phyloP scores from a whole-genome alignment of 106 monocot genomes.

The Dioscorea dumetorum region DNA sequence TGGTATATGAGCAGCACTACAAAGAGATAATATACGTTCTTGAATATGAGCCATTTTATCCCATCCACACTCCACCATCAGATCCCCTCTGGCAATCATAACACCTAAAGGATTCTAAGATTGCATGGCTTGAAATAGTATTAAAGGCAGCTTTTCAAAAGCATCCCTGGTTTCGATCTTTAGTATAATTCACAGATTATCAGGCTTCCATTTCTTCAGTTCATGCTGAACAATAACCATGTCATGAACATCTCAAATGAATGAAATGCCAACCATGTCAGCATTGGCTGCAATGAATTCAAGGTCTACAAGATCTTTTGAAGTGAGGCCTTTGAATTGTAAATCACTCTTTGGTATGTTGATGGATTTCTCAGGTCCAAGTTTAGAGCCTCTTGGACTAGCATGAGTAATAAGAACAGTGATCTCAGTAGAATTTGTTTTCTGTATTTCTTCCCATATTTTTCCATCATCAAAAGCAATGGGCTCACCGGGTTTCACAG shows the following conservation, averaged over 20 bases:
- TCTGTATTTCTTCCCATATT: constrained; percentile 28
- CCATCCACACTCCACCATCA: constrained; percentile 44
- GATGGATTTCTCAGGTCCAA: constrained; percentile 40
- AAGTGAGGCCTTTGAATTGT: constrained; percentile 27
- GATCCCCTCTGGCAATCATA: constrained; percentile 50
- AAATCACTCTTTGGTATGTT: constrained; percentile 37
- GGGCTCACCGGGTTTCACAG: constrained; percentile 39
- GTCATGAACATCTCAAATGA: constrained; percentile 23
- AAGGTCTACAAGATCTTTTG: constrained; percentile 38
- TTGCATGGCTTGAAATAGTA: constrained; percentile 39
- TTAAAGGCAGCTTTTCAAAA: constrained; percentile 29
- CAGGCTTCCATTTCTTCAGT: constrained; percentile 23
- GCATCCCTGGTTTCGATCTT: constrained; percentile 39
- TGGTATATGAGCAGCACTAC: constrained; percentile 37
- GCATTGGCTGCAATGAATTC: constrained; percentile 36
- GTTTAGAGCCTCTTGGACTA: constrained; percentile 30
- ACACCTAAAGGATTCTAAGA: constrained; percentile 30
- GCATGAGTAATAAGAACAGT: constrained; percentile 32
- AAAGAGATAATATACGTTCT: constrained; percentile 30
- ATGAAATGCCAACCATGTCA: constrained; percentile 46
- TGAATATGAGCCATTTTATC: constrained; percentile 31
- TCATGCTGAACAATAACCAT: constrained; percentile 25
- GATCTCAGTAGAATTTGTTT: constrained; percentile 16
- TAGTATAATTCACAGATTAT: constrained; percentile 26
- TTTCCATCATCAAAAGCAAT: constrained; percentile 48